phyloP scores from a whole-genome alignment of 257 asterid species.

The Rauvolfia tetraphylla region DNA sequence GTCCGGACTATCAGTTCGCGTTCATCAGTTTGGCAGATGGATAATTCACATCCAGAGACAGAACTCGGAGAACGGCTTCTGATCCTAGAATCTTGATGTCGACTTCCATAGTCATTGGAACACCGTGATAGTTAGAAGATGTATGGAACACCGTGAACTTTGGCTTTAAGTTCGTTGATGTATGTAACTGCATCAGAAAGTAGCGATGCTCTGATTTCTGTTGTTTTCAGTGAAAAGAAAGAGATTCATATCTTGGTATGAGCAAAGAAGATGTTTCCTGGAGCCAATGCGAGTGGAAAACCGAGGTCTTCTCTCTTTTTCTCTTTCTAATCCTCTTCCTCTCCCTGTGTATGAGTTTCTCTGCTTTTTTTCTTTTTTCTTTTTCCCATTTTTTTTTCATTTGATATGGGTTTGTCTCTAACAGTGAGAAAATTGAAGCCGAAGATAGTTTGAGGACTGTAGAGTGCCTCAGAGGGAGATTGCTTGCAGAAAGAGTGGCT shows the following conservation, averaged over 20 bases:
- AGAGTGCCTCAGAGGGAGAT: constrained; percentile 81
- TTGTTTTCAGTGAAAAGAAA: neutral
- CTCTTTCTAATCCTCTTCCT: neutral
- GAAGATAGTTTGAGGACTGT: constrained; percentile 66
- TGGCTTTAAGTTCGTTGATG: constrained; percentile 36
- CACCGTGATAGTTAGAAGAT: too few species aligned
- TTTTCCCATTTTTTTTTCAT: neutral
- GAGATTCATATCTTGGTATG: neutral
- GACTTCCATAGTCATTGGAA: constrained; percentile 5
- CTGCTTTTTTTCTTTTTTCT: neutral
- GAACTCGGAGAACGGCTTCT: constrained; percentile 32
- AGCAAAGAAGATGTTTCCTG: constrained; percentile 12
- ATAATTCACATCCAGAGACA: constrained; percentile 23
- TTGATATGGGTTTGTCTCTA: neutral
- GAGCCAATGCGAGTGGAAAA: constrained; percentile 22
- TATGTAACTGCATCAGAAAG: constrained; percentile 43
- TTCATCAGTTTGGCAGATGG: constrained; percentile 33
- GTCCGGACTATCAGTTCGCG: too few species aligned
- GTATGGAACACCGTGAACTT: constrained; percentile 12
- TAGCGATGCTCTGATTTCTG: constrained; percentile 30
- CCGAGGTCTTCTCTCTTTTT: constrained; percentile 14
- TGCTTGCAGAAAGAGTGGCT: constrained; percentile 77
- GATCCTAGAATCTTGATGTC: constrained; percentile 35
- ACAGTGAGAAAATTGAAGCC: constrained; percentile 35
- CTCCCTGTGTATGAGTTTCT: neutral